Evolutionary conservation across 495 filamentous ascomycete species (phyloP).

Genomic region (Aspergillus asperescens): DNA sequence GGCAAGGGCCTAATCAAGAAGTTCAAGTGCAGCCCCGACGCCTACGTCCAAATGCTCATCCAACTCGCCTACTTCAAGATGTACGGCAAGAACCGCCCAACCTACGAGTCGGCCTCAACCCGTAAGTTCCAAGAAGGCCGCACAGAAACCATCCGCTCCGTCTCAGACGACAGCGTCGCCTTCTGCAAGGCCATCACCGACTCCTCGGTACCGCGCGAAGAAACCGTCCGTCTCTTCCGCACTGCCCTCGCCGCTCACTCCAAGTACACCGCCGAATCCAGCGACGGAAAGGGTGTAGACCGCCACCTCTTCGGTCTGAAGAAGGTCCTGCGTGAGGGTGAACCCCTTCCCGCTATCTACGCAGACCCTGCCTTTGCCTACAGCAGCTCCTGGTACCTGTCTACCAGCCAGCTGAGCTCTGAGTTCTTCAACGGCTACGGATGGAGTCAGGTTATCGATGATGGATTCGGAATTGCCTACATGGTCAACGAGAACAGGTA

Average conservation of each 20-base stretch:
- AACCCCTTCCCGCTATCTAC: slow-evolving; percentile 77
- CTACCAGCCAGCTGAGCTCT: slow-evolving; percentile 80
- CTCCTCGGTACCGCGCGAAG: slow-evolving; percentile 51
- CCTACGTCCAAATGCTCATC: slow-evolving; percentile 98
- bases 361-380: slow-evolving; percentile 83
- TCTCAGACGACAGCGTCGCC: slow-evolving; percentile 86
- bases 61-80: slow-evolving; percentile 99
- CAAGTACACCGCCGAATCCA: slow-evolving; percentile 83
- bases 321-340: slow-evolving; percentile 76
- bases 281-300: slow-evolving; percentile 90
- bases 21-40: slow-evolving; percentile 97
- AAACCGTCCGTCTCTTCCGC: slow-evolving; percentile 68
- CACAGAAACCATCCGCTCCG: slow-evolving; percentile 90
- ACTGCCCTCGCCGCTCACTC: slow-evolving; percentile 76
- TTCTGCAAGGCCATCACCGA: slow-evolving; percentile 86
- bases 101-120: slow-evolving; percentile 94
- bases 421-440: slow-evolving; percentile 99
- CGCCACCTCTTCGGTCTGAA: slow-evolving; percentile 95
- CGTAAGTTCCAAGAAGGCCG: slow-evolving; percentile 93
- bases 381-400: slow-evolving; percentile 83
- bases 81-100: slow-evolving; percentile 96
- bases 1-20: slow-evolving; percentile 99
- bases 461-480: slow-evolving; percentile 95
- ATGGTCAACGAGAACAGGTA: slow-evolving; percentile 98
- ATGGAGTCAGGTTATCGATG: slow-evolving; percentile 97